These are phyloP conservation scores for Crucihimalaya himalaica DNA, from an alignment of 345 rosid genomes.

Conservation along the genomic window DNA sequence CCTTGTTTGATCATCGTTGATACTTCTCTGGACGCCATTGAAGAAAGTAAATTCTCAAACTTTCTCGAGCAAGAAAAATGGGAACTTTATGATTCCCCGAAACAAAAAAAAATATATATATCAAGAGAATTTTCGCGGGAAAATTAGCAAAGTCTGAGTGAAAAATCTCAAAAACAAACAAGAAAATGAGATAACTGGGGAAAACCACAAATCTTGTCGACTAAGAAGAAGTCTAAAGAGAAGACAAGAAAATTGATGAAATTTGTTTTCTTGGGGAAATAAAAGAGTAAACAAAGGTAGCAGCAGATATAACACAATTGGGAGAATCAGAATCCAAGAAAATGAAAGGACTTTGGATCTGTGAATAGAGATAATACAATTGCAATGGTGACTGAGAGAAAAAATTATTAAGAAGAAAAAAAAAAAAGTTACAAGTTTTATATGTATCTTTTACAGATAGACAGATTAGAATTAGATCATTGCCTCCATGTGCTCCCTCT, in stretches of 20 bases:
- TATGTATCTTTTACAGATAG: conserved; percentile 28
- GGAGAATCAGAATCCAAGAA: conserved; percentile 51
- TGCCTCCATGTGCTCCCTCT: conserved; percentile 31
- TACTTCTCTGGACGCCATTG: conserved; percentile 78
- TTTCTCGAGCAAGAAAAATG: conserved; percentile 1
- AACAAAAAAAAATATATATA: neutral
- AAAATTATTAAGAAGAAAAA: conserved; percentile 16
- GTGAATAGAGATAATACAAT: neutral
- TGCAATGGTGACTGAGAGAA: neutral
- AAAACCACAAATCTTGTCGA: neutral
- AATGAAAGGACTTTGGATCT: conserved; percentile 46
- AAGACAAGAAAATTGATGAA: conserved; percentile 22
- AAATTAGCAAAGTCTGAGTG: neutral
- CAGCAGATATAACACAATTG: conserved; percentile 11
- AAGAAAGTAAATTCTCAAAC: conserved; percentile 19
- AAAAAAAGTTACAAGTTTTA: conserved; percentile 17
- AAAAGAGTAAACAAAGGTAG: conserved; percentile 22
- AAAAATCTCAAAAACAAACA: conserved; percentile 16
- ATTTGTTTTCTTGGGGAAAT: conserved; percentile 33
- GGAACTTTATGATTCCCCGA: conserved; percentile 4
- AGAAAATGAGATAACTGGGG: conserved; percentile 3
- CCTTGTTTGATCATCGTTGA: conserved; percentile 85
- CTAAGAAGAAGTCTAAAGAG: conserved; percentile 12
- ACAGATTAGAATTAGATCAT: conserved; percentile 30
- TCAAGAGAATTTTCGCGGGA: conserved; percentile 31